Conservation (phyloP, 108 stramenopile species). For the Cyclostephanos invisitatus region DNA sequence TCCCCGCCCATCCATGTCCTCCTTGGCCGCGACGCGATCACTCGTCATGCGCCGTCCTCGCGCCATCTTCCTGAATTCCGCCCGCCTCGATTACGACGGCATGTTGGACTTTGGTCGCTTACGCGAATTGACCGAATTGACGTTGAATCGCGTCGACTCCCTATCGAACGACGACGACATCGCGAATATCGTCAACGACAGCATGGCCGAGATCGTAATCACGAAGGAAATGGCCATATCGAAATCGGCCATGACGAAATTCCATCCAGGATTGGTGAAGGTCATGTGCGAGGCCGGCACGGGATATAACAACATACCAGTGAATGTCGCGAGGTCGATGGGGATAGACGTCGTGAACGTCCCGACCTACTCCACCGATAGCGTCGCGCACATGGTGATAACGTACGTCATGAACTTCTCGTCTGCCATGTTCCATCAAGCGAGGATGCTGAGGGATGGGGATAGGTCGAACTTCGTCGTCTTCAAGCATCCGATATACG, state of each 20-base stretch:
- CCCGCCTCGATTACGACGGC: constrained; percentile 77
- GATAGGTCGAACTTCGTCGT: constrained; percentile 74
- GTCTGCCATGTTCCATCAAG: constrained; percentile 78
- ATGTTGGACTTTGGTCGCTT: constrained; percentile 65
- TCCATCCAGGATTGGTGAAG: constrained; percentile 63
- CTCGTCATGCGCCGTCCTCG: constrained; percentile 45
- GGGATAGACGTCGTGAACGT: constrained; percentile 72
- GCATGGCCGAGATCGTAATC: constrained; percentile 77
- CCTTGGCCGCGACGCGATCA: not conserved
- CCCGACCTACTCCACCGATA: constrained; percentile 85
- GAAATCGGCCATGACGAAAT: constrained; percentile 40
- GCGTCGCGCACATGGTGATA: constrained; percentile 87
- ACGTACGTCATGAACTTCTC: constrained; percentile 87
- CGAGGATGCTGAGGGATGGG: constrained; percentile 58
- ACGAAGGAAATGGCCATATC: constrained; percentile 86
- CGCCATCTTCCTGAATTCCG: constrained; percentile 72
- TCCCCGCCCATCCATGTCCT: not conserved
- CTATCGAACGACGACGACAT: constrained; percentile 69
- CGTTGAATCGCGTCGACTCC: constrained; percentile 57
- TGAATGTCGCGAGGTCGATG: constrained; percentile 40
- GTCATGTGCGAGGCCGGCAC: constrained; percentile 87
- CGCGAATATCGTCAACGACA: constrained; percentile 54
- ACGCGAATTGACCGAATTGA: constrained; percentile 48
- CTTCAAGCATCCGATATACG: constrained; percentile 75
- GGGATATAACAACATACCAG: constrained; percentile 90